These are phyloP conservation scores for Parsonsia alboflavescens DNA, from an alignment of 257 asterid genomes.

Conservation along the genomic window DNA sequence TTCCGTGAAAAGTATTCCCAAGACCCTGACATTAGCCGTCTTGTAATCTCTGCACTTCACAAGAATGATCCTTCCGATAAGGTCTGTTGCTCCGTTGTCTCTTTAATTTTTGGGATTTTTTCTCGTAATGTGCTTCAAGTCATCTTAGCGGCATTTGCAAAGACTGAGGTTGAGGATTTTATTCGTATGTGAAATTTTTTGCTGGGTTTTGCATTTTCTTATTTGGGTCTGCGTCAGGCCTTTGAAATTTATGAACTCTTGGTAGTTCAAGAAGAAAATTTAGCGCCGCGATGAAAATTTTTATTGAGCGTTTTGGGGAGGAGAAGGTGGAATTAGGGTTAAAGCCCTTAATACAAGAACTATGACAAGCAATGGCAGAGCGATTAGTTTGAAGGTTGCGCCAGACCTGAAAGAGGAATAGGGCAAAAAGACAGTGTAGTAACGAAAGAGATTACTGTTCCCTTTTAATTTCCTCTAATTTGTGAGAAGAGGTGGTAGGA, in stretches of 20 bases:
- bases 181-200: background rate
- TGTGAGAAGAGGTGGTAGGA: background rate
- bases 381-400: background rate
- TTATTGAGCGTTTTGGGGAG: background rate
- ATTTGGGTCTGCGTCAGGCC: background rate
- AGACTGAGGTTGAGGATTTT: background rate
- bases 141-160: background rate
- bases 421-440: background rate
- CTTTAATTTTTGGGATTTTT: background rate
- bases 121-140: background rate
- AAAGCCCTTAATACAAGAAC: background rate
- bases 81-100: conserved; percentile 28
- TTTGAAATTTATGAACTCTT: background rate
- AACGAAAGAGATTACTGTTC: background rate
- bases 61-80: conserved; percentile 61
- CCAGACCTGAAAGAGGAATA: background rate
- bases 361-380: background rate
- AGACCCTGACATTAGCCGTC: conserved; percentile 36
- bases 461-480: background rate
- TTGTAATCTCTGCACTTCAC: conserved; percentile 61
- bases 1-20: conserved; percentile 57
- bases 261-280: background rate
- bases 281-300: background rate
- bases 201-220: background rate
- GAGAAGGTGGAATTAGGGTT: background rate